Evolutionary conservation across 495 filamentous ascomycete species (phyloP), one percentile per base, ranked within the genome.

Genomic region (Pseudevernia furfuracea): DNA sequence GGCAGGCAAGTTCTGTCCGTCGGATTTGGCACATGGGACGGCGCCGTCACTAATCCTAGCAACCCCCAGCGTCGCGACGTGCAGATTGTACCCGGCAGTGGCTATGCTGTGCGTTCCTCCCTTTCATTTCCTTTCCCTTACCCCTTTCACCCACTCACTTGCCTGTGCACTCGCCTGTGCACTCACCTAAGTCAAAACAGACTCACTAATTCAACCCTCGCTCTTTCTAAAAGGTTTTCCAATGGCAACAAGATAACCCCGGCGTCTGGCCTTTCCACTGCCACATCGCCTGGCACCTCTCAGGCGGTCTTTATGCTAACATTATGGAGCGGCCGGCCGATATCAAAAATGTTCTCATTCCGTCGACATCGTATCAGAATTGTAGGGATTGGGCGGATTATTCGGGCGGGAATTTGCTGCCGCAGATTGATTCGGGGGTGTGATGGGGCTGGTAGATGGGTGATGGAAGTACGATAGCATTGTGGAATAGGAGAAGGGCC

Each of bases 1-100:
- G 5, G 4, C 15, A 65, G 36, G 58, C 55, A 61, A 28, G 44
- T 70, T 53, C 57, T 70, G 28, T 38, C 48, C 38, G 30, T 52
- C 21, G 58, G 60, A 12, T 34, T 30, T 5, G 66, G 66, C 4
- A 28, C 39, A 36, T 70, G 60, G 58, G 64, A 61, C 21, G 59
- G 62, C 30, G 43, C 30, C 19, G 58, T 64, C 36, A 44, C 44
- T 1, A 67, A 68, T 17, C 19, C 44, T 2, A 37, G n/a, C 15
- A 78, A 75, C 34, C 83, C 86, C 1, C 77, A 81, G 9, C 78
- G 85, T 7, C 76, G 86, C 15, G 86, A 89, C 63, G 81, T 81
- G 8, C 83, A 82, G 2, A 73, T 84, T 67, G 68, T 89, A 1
- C 77, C 78, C 0, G 71, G 73, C 0, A 67, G 63, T 32, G 83